These are phyloP conservation scores for Rauvolfia tetraphylla DNA, from an alignment of 257 asterid genomes.

Conservation along the genomic window DNA sequence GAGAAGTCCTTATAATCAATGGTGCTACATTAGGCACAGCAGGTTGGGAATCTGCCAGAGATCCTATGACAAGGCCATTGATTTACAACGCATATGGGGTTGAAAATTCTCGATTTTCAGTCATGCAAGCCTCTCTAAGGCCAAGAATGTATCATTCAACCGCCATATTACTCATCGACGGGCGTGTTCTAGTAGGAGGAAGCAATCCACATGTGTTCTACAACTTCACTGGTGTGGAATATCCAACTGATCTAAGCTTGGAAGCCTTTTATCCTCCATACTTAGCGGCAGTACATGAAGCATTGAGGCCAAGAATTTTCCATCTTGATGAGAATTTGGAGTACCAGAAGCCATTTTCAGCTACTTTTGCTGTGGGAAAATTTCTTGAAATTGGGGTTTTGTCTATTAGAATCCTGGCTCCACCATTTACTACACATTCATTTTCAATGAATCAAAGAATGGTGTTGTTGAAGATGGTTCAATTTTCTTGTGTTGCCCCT, in stretches of 20 bases:
- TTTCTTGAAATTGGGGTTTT: conserved; percentile 19
- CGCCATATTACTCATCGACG: conserved; percentile 49
- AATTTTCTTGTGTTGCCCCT: conserved; percentile 12
- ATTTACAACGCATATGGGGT: conserved; percentile 34
- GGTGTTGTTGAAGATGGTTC: conserved; percentile 40
- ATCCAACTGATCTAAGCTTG: conserved; percentile 63
- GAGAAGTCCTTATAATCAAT: conserved; percentile 49
- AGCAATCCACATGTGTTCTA: conserved; percentile 59
- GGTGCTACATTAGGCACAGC: conserved; percentile 63
- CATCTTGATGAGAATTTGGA: conserved; percentile 10
- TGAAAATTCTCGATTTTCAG: conserved; percentile 19
- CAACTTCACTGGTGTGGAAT: conserved; percentile 47
- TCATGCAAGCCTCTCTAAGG: conserved; percentile 33
- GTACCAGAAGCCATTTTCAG: conserved; percentile 29
- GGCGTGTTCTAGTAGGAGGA: conserved; percentile 58
- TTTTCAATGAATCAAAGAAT: conserved; percentile 72
- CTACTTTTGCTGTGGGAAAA: conserved; percentile 27
- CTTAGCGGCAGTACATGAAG: conserved; percentile 29
- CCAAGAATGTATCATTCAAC: conserved; percentile 72
- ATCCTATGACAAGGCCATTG: conserved; percentile 48
- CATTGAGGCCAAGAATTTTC: conserved; percentile 35
- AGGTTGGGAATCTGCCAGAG: conserved; percentile 50
- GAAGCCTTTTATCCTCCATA: conserved; percentile 66
- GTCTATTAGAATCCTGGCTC: conserved; percentile 47
- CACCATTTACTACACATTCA: conserved; percentile 62